Percentiles rank a stretch among this genome's conserved stretches.
phyloP scores from a whole-genome alignment of 352 stramenopile species.

The Hyaloperonospora brassicae region DNA sequence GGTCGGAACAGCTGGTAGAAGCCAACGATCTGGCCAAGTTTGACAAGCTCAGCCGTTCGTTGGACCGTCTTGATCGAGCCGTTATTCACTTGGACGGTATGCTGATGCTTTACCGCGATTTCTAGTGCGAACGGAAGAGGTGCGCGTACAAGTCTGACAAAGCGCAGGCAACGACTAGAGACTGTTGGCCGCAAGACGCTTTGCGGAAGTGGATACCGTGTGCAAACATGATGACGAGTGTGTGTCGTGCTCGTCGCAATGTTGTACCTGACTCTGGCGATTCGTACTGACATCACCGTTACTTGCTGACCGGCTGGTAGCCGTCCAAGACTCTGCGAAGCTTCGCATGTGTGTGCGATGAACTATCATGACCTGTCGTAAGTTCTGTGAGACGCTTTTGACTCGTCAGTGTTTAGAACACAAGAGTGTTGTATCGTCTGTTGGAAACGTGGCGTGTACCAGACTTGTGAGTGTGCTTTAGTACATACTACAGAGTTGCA shows the following conservation, averaged over 20 bases:
- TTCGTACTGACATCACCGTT: neutral
- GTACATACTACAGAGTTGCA: conserved; percentile 85
- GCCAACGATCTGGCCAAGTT: conserved; percentile 81
- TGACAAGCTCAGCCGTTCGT: conserved; percentile 74
- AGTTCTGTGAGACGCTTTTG: conserved; percentile 63
- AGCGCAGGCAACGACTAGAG: conserved; percentile 1
- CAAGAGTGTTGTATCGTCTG: conserved; percentile 19
- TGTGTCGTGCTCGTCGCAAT: neutral
- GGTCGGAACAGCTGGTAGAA: conserved; percentile 82
- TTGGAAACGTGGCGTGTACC: neutral
- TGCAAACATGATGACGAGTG: too few species aligned
- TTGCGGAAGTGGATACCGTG: too few species aligned
- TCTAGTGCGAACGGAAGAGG: conserved; percentile 35
- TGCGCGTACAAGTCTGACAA: conserved; percentile 9
- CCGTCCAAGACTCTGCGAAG: neutral
- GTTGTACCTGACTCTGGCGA: neutral
- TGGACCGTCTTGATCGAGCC: conserved; percentile 77
- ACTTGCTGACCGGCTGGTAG: neutral
- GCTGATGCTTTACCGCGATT: conserved; percentile 86
- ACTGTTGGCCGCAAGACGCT: too few species aligned
- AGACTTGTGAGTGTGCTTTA: conserved; percentile 13
- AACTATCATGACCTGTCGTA: conserved; percentile 91
- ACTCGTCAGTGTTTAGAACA: conserved; percentile 92
- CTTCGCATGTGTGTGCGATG: conserved; percentile 24
- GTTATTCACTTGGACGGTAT: conserved; percentile 80